Conservation (phyloP, 2,329 filamentous ascomycete genomes). For the Pseudogymnoascus sp. region DNA sequence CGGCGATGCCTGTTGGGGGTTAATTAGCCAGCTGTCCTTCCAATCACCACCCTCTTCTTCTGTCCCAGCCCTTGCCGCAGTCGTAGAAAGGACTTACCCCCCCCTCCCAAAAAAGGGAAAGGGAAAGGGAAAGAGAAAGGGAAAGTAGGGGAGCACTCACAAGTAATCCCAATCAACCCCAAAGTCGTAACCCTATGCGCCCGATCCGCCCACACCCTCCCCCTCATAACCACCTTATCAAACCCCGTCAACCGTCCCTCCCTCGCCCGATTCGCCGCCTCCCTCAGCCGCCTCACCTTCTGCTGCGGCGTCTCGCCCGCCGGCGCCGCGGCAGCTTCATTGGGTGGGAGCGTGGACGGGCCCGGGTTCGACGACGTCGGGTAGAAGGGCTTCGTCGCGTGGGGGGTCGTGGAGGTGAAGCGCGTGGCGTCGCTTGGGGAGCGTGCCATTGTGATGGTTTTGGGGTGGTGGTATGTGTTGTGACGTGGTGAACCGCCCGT, state of each 20-base stretch:
- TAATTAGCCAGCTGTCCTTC: not conserved
- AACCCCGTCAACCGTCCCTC: constrained; percentile 28
- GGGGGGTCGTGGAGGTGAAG: constrained; percentile 65
- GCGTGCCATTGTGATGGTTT: constrained; percentile 43
- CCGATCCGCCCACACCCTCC: constrained; percentile 33
- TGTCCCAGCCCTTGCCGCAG: no score
- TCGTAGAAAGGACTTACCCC: not conserved
- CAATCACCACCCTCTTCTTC: constrained; percentile 14
- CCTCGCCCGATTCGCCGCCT: constrained; percentile 30
- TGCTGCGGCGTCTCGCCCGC: constrained; percentile 33
- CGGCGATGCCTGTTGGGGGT: constrained; percentile 45
- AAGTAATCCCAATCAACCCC: constrained; percentile 31
- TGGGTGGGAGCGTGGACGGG: not conserved
- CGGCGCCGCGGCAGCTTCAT: constrained; percentile 11
- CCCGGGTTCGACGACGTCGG: constrained; percentile 29
- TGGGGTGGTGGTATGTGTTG: not conserved
- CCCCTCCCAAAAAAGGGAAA: not conserved
- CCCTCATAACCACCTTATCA: constrained; percentile 29
- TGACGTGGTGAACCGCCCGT: not conserved
- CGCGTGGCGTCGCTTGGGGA: constrained; percentile 75
- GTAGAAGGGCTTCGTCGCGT: constrained; percentile 56
- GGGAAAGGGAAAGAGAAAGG: not conserved
- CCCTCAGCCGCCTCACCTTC: constrained; percentile 31
- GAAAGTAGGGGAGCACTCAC: constrained; percentile 21
- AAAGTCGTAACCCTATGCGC: constrained; percentile 32